These are phyloP conservation scores for Acephala macrosclerotiorum DNA, from an alignment of 2,329 filamentous ascomycete genomes.

Conservation along the genomic window DNA sequence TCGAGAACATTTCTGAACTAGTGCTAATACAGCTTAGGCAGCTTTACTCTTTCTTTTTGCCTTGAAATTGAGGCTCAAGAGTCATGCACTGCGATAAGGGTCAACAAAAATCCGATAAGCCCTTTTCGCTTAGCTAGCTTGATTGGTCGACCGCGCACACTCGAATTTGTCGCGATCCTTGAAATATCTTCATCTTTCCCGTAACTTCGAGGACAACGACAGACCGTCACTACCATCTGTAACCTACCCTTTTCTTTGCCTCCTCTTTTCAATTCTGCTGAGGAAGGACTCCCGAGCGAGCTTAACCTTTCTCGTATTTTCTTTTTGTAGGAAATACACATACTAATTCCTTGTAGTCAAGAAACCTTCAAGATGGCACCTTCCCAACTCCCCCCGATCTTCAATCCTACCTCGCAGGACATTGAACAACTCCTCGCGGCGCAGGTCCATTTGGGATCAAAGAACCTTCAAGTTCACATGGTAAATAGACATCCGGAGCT, in stretches of 20 bases:
- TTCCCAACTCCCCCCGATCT: conserved; percentile 89
- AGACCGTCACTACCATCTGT: no score
- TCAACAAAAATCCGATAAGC: not conserved
- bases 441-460: conserved; percentile 95
- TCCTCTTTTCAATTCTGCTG: no score
- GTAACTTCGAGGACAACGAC: not conserved
- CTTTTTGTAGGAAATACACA: no score
- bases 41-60: not conserved
- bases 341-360: no score
- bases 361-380: conserved; percentile 86
- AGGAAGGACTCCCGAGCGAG: no score
- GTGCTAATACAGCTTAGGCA: not conserved
- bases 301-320: no score
- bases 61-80: conserved; percentile 20
- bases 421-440: conserved; percentile 99
- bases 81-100: conserved; percentile 3
- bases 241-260: no score
- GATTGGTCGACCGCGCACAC: no score
- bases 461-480: conserved; percentile 88
- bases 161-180: no score
- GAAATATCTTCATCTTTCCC: not conserved
- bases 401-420: conserved; percentile 96
- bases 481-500: no score
- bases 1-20: conserved; percentile 8
- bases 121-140: no score